A percentile compares a stretch with the other conserved stretches of the same genome.
These are phyloP conservation scores for Fusarium pseudocircinatum DNA, from an alignment of 2,329 filamentous ascomycete species.

Conservation along the genomic window DNA sequence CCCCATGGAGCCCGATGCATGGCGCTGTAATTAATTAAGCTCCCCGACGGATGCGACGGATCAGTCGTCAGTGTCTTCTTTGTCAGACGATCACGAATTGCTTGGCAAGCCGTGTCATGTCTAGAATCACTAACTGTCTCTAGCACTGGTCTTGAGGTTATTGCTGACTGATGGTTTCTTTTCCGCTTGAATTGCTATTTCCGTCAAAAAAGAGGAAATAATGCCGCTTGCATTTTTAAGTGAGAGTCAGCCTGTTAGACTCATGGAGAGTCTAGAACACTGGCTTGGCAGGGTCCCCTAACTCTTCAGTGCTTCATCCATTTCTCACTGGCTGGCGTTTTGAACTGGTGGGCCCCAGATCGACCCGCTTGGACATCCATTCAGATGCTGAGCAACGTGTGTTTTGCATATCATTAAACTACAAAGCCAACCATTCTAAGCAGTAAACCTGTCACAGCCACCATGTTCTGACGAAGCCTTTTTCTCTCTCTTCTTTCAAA, in stretches of 20 bases:
- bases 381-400: not conserved
- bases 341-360: constrained; percentile 16
- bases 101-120: constrained; percentile 11
- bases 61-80: constrained; percentile 2
- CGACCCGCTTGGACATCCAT: constrained; percentile 16
- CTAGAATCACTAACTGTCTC: constrained; percentile 1
- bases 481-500: not conserved
- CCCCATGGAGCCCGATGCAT: not conserved
- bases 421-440: not conserved
- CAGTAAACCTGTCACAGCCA: not conserved
- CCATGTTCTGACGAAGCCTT: not conserved
- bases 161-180: constrained; percentile 13
- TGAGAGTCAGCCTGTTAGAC: not conserved
- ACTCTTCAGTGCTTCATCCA: not conserved
- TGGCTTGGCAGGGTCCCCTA: constrained; percentile 29
- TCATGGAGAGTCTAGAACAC: constrained; percentile 25
- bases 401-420: constrained; percentile 12
- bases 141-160: not conserved
- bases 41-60: constrained; percentile 23
- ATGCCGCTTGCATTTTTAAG: not conserved
- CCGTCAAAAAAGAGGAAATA: constrained; percentile 5
- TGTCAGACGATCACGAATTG: constrained; percentile 26
- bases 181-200: constrained; percentile 1
- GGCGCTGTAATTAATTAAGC: constrained; percentile 2
- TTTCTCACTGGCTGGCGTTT: constrained; percentile 7